These are phyloP conservation scores for Debaryomyces prosopidis DNA, from an alignment of 805 yeast species.

Conservation along the genomic window DNA sequence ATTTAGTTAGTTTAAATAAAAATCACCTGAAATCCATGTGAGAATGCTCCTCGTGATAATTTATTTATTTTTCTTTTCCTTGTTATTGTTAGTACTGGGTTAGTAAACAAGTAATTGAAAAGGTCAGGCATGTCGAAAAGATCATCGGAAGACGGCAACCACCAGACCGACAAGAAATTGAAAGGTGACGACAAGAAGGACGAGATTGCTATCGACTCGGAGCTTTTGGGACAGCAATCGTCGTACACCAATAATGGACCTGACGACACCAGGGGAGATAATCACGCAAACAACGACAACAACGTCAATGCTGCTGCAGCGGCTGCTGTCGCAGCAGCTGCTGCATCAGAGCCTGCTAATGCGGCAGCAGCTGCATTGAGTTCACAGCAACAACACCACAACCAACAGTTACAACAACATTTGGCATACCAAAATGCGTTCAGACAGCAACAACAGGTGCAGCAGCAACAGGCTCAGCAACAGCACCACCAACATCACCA, in stretches of 20 bases:
- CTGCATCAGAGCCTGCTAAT: constrained; percentile 28
- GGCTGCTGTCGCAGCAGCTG: constrained; percentile 34
- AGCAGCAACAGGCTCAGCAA: constrained; percentile 17
- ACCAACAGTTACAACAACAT: constrained; percentile 16
- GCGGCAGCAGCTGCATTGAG: constrained; percentile 17
- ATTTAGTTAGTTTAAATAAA: constrained; percentile 8
- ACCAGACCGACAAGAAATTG: constrained; percentile 13
- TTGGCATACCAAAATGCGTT: constrained; percentile 15
- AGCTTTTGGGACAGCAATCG: constrained; percentile 42
- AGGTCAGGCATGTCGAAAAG: constrained; percentile 22
- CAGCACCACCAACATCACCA: constrained; percentile 14
- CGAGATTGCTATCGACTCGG: constrained; percentile 40
- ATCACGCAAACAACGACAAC: constrained; percentile 13
- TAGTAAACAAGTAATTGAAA: constrained; percentile 1
- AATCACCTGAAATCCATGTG: constrained; percentile 34
- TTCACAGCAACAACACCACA: constrained; percentile 18
- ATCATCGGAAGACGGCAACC: constrained; percentile 12
- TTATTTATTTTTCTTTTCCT: constrained; percentile 5
- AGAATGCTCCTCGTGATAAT: constrained; percentile 25
- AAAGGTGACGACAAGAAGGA: constrained; percentile 15
- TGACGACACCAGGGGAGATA: constrained; percentile 12
- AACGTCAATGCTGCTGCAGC: constrained; percentile 37
- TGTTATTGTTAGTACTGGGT: neutral
- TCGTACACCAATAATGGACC: constrained; percentile 24
- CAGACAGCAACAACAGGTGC: constrained; percentile 19